Evolutionary conservation across 1,284 basidiomycete species (phyloP).

Genomic region (Athelia sp.): DNA sequence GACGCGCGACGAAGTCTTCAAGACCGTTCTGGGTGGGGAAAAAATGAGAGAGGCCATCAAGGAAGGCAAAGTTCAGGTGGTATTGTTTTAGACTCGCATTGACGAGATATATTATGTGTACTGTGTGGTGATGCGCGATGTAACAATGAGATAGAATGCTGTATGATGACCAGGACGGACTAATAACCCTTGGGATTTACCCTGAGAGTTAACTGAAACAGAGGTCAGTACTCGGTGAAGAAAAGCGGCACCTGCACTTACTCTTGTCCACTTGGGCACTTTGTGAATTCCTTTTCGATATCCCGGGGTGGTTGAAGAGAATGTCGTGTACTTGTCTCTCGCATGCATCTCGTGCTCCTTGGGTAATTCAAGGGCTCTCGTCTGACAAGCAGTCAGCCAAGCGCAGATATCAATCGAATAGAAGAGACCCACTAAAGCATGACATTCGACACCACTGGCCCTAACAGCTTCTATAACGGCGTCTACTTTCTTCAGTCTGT

Average conservation of each 20-base stretch:
- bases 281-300: slow-evolving; percentile 97
- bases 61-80: slow-evolving; percentile 69
- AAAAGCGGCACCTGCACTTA: slow-evolving; percentile 32
- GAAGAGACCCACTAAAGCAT: slow-evolving; percentile 56
- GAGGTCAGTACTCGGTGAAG: slow-evolving; percentile 4
- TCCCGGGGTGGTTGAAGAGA: slow-evolving; percentile 63
- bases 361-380: slow-evolving; percentile 69
- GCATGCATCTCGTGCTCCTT: slow-evolving; percentile 87
- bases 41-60: slow-evolving; percentile 57
- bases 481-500: slow-evolving; percentile 90
- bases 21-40: slow-evolving; percentile 58
- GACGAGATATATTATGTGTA: slow-evolving; percentile 5
- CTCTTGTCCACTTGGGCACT: slow-evolving; percentile 91
- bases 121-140: slow-evolving; percentile 11
- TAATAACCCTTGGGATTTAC: slow-evolving; percentile 90
- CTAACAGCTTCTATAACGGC: slow-evolving; percentile 86
- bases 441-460: slow-evolving; percentile 75
- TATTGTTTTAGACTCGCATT: slow-evolving; percentile 50
- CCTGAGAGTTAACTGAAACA: slow-evolving; percentile 67
- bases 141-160: slow-evolving; percentile 6
- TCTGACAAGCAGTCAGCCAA: slow-evolving; percentile 4
- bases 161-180: slow-evolving; percentile 6
- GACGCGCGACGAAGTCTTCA: slow-evolving; percentile 77
- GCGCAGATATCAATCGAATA: not conserved
- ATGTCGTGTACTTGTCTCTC: slow-evolving; percentile 94